Conservation (phyloP, 805 yeast species). For the Wickerhamomyces canadensis region DNA sequence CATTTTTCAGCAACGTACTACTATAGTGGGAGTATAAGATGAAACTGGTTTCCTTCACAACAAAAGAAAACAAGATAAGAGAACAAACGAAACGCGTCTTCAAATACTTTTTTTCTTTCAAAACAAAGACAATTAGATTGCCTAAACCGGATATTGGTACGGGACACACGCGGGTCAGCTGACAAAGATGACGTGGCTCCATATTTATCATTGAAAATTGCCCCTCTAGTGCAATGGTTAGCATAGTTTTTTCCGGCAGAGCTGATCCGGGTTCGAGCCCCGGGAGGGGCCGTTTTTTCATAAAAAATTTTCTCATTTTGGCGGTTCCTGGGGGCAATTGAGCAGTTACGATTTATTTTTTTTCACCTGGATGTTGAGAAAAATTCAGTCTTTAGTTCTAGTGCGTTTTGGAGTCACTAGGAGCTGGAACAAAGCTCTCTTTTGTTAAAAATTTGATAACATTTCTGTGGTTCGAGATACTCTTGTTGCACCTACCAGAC, state of each 20-base stretch:
- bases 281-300: conserved; percentile 38
- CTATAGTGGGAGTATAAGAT: no score
- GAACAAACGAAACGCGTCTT: conserved; percentile 1
- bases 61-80: no score
- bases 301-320: conserved; percentile 6
- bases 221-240: conserved; percentile 50
- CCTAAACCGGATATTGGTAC: conserved; percentile 10
- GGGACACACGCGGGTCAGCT: background rate
- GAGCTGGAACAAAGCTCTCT: no score
- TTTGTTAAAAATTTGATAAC: no score
- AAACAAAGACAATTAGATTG: conserved; percentile 12
- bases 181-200: background rate
- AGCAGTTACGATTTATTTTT: no score
- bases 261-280: conserved; percentile 52
- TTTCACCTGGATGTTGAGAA: no score
- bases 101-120: background rate
- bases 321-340: background rate
- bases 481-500: no score
- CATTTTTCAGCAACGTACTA: no score
- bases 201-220: conserved; percentile 17
- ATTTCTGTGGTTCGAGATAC: no score
- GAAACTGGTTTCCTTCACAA: no score
- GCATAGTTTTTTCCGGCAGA: conserved; percentile 49
- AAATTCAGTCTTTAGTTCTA: no score
- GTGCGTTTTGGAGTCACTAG: no score